Conservation (phyloP, 768 basidiomycete species). For the Trametes cubensis region DNA sequence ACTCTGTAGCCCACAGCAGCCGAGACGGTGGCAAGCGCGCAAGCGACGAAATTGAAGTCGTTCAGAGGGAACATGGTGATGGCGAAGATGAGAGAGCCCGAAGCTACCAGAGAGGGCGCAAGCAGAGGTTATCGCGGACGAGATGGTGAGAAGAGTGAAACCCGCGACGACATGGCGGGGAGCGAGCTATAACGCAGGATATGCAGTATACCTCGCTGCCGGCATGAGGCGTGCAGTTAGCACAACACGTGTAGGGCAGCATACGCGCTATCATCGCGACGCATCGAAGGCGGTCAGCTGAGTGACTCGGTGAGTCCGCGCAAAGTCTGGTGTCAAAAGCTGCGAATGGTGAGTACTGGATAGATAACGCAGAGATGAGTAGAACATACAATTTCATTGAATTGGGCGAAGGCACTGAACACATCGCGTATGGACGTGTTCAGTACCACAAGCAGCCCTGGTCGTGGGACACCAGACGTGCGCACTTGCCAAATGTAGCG, state of each 20-base stretch:
- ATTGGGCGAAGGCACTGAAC: neutral
- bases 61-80: conserved; percentile 29
- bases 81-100: neutral
- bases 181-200: conserved; percentile 12
- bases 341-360: neutral
- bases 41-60: conserved; percentile 32
- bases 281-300: conserved; percentile 2
- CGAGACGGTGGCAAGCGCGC: conserved; percentile 33
- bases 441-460: neutral
- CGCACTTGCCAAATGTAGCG: neutral
- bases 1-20: conserved; percentile 32
- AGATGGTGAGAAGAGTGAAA: conserved; percentile 12
- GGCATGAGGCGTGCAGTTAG: conserved; percentile 27
- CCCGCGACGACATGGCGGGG: neutral
- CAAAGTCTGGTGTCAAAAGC: neutral
- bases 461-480: neutral
- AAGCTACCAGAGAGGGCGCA: conserved; percentile 4
- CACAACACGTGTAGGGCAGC: conserved; percentile 22
- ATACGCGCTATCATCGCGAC: conserved; percentile 4
- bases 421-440: neutral
- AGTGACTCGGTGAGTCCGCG: neutral
- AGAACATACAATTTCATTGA: neutral
- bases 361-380: neutral
- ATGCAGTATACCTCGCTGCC: conserved; percentile 16
- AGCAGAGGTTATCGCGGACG: conserved; percentile 9